These are phyloP conservation scores for Naganishia liquefaciens DNA, from an alignment of 1,284 basidiomycete species.

Conservation along the genomic window DNA sequence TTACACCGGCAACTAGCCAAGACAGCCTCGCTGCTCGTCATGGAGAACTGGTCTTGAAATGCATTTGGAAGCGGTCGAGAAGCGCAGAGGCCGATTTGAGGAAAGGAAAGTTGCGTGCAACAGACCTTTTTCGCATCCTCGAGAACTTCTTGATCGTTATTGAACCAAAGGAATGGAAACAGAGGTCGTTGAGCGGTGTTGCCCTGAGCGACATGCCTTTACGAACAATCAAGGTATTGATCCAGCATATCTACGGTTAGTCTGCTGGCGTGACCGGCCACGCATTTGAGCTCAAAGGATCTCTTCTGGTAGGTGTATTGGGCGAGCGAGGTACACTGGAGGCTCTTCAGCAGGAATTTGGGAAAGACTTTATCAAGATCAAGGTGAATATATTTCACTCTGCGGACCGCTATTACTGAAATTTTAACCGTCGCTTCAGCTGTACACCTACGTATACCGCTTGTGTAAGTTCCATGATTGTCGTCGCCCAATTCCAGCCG, in stretches of 20 bases:
- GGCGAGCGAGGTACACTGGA: conserved; percentile 15
- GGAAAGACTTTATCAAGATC: conserved; percentile 6
- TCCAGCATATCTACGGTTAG: conserved; percentile 91
- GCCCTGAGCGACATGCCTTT: conserved; percentile 96
- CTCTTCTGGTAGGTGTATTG: conserved; percentile 11
- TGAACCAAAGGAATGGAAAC: conserved; percentile 93
- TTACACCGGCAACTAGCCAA: conserved; percentile 61
- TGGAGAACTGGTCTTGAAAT: conserved; percentile 95
- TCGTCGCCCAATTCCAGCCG: conserved; percentile 57
- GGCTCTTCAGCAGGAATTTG: conserved; percentile 16
- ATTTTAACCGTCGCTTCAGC: conserved; percentile 23
- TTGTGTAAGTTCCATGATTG: conserved; percentile 73
- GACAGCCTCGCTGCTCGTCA: conserved; percentile 82
- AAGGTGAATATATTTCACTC: background rate
- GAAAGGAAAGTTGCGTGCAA: conserved; percentile 76
- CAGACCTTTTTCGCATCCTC: conserved; percentile 87
- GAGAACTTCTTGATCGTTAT: conserved; percentile 92
- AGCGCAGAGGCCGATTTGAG: conserved; percentile 88
- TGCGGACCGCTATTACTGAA: background rate
- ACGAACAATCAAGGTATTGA: conserved; percentile 94
- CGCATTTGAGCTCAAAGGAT: no score
- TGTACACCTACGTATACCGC: conserved; percentile 59
- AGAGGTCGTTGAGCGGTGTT: conserved; percentile 81
- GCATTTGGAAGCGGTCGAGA: conserved; percentile 96
- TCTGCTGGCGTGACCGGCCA: conserved; percentile 37